Base-by-base conservation (phyloP, 1,139 yeast species). In the Keqinozyma sinolaborantium region DNA sequence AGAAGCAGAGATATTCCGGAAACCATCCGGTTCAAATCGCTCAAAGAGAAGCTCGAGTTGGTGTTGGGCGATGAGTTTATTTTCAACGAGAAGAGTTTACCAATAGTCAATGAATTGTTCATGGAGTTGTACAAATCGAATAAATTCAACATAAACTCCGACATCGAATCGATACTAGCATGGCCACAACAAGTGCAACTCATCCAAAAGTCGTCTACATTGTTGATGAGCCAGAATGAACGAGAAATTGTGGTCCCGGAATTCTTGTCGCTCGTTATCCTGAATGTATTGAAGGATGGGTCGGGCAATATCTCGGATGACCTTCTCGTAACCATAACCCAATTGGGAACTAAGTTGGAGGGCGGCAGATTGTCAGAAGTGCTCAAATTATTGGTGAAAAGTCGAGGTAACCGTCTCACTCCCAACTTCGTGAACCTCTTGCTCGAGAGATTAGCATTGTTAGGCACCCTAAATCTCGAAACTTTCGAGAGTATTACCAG, bases 1-100 rank as follows among this genome's bases (percentile, higher is more conserved):
- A 52, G 54, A 30, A 48, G 56, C 5, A 47, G 51, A 10, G 70
- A 62, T 15, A 44, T 61, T 14, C 53, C 61, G 1, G 26, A 29
- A 4, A 43, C 43, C 2, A 34, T 48, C 18, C 50, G 58, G 23
- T 40, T 35, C 7, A 38, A 44, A 25, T 43, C 57, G n/a, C 38
- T 64, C 18, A 30, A 38, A 4, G 39, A 44, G 5, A 60, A 56
- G 33, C 33, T 63, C 20, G 11, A 37, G 4, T 45, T 47, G 11
- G 41, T 53, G 26, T 25, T 39, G 14, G 20, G 35, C 4, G 37
- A 33, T 4, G 36, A 33, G 1, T 24, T 36, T 4, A 16, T 28
- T 18, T 10, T 18, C 2, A 21, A 26, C n/a, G 19, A 23, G 4
- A 30, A 31, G n/a, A 21, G 28, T 9, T 19, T 44, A 12, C 30